phyloP scores from a whole-genome alignment of 2,329 filamentous ascomycete species.

The Bisporella sp. region DNA sequence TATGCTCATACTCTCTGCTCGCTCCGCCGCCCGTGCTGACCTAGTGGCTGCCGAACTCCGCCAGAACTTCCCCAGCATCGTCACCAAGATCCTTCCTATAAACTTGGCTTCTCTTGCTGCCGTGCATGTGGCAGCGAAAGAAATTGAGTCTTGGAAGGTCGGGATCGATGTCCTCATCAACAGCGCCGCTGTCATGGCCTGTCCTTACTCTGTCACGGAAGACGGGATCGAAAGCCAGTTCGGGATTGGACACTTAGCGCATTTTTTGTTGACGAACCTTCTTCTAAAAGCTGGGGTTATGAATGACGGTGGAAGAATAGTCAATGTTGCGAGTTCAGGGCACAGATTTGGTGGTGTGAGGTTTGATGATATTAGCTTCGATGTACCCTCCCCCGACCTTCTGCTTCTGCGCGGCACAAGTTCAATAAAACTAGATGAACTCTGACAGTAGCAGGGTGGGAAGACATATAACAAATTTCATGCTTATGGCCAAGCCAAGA shows the following conservation, averaged over 20 bases:
- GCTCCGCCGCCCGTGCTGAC: constrained; percentile 12
- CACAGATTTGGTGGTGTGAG: constrained; percentile 28
- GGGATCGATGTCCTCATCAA: constrained; percentile 13
- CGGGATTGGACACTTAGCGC: constrained; percentile 42
- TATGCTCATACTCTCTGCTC: constrained; percentile 12
- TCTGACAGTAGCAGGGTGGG: constrained; percentile 3
- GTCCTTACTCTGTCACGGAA: constrained; percentile 10
- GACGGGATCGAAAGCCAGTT: constrained; percentile 44
- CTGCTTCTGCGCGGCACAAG: constrained; percentile 29
- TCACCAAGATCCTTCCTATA: constrained; percentile 5
- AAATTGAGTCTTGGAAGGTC: constrained; percentile 25
- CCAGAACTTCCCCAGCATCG: constrained; percentile 6
- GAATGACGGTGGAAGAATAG: constrained; percentile 5
- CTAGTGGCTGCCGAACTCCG: constrained; percentile 12
- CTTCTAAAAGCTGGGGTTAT: constrained; percentile 23
- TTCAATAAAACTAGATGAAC: constrained; percentile 20
- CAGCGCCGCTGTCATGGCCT: constrained; percentile 13
- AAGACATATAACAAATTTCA: constrained; percentile 29
- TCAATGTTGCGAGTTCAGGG: constrained; percentile 27
- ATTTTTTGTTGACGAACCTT: constrained; percentile 47
- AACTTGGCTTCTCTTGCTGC: constrained; percentile 34
- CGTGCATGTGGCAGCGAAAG: constrained; percentile 31
- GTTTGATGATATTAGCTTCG: constrained; percentile 24
- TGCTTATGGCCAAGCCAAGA: constrained; percentile 37
- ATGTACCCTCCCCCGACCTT: constrained; percentile 12